phyloP scores from a whole-genome alignment of 2,329 filamentous ascomycete species.

The Magnaporthiopsis poae region DNA sequence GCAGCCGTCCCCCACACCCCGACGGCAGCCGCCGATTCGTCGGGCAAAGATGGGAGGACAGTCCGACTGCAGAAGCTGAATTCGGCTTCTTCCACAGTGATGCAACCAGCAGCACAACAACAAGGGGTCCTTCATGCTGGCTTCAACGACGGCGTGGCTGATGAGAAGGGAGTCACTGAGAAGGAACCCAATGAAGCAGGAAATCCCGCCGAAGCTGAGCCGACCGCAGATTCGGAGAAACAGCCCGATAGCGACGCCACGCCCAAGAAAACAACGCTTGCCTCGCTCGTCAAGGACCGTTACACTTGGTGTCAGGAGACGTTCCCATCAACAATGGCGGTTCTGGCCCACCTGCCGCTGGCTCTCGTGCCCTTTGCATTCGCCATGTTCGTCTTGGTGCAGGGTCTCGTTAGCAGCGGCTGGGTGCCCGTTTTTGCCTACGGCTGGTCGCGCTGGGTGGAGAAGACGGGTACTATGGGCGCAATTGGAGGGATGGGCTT shows the following conservation, averaged over 20 bases:
- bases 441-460: conserved; percentile 65
- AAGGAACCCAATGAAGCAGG: no score
- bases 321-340: conserved; percentile 59
- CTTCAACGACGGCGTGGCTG: not conserved
- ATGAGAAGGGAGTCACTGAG: not conserved
- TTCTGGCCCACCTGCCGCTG: conserved; percentile 56
- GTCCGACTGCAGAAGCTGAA: conserved; percentile 8
- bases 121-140: not conserved
- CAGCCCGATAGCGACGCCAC: not conserved
- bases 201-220: not conserved
- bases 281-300: conserved; percentile 34
- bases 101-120: not conserved
- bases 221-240: not conserved
- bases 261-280: conserved; percentile 31
- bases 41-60: conserved; percentile 25
- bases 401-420: conserved; percentile 61
- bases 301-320: conserved; percentile 58
- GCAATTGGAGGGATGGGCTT: conserved; percentile 65
- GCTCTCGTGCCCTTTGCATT: conserved; percentile 62
- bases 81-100: not conserved
- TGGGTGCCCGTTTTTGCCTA: conserved; percentile 66
- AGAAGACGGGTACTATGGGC: conserved; percentile 58
- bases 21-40: not conserved
- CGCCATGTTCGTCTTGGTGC: conserved; percentile 65
- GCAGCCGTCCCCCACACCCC: not conserved